These are phyloP conservation scores for Bisporella sp. DNA, from an alignment of 2,329 filamentous ascomycete genomes.

Conservation along the genomic window DNA sequence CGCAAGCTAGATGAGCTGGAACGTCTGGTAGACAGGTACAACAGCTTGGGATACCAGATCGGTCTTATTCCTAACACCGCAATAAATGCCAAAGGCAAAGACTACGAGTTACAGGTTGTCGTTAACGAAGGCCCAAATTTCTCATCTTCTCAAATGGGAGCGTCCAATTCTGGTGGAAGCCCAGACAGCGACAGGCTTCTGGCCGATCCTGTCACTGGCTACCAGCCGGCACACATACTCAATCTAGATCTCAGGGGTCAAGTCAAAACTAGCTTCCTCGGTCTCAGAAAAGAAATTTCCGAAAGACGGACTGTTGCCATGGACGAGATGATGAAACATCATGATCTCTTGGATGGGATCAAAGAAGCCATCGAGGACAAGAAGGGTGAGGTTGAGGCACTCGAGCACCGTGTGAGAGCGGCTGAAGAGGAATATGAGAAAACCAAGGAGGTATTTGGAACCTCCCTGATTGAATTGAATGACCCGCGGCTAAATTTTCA, in stretches of 20 bases:
- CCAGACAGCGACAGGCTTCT: conserved; percentile 69
- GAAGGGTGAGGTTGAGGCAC: conserved; percentile 80
- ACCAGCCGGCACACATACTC: conserved; percentile 81
- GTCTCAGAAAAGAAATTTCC: conserved; percentile 83
- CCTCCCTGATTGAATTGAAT: too few species aligned
- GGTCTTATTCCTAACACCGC: conserved; percentile 82
- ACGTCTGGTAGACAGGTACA: conserved; percentile 81
- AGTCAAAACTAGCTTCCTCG: conserved; percentile 71
- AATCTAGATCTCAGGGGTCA: conserved; percentile 82
- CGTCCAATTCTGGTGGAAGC: conserved; percentile 21
- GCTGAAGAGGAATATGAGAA: conserved; percentile 93
- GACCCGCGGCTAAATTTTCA: too few species aligned
- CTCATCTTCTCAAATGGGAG: conserved; percentile 49
- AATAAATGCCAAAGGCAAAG: conserved; percentile 73
- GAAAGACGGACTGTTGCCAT: conserved; percentile 75
- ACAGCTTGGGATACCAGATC: conserved; percentile 89
- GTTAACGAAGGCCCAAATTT: conserved; percentile 76
- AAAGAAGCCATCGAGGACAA: conserved; percentile 98
- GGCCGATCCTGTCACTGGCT: conserved; percentile 74
- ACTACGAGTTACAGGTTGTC: conserved; percentile 81
- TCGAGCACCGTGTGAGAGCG: conserved; percentile 80
- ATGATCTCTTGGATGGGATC: conserved; percentile 87
- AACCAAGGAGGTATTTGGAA: conserved; percentile 62
- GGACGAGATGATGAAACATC: conserved; percentile 89
- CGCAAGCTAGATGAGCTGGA: conserved; percentile 89